Percentiles rank a stretch among this genome's conserved stretches.
Conservation (phyloP, 306 rosid genomes). For the Vigna unguiculata region DNA sequence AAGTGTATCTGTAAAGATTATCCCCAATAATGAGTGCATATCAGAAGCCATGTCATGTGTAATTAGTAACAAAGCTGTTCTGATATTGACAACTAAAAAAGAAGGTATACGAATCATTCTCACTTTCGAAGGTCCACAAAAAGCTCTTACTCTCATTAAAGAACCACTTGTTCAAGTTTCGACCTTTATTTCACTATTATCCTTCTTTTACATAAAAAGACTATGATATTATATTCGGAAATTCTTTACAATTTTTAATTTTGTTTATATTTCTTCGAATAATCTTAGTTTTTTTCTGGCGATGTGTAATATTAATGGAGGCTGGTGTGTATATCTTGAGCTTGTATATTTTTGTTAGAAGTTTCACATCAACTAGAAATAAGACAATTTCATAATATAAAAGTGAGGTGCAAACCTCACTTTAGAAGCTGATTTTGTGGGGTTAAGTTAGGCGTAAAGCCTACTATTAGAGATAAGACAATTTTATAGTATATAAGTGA, state of each 20-base stretch:
- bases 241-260: neutral
- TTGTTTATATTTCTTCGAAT: neutral
- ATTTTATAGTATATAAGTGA: no score
- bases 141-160: constrained; percentile 26
- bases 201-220: neutral
- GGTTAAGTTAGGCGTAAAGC: no score
- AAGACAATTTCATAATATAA: no score
- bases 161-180: neutral
- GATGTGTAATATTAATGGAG: no score
- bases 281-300: no score
- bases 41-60: constrained; percentile 53
- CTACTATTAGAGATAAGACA: no score
- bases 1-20: constrained; percentile 5
- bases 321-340: no score
- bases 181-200: neutral
- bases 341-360: no score
- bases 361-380: no score
- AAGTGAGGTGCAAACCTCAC: no score
- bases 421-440: no score
- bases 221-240: neutral
- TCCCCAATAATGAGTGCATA: constrained; percentile 34
- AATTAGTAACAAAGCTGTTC: constrained; percentile 44
- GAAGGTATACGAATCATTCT: constrained; percentile 42
- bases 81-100: constrained; percentile 50
- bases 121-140: constrained; percentile 49